Evolutionary conservation across 345 rosid genomes (phyloP), one percentile per base, ranked within the genome.

Genomic region (Gossypium anomalum): DNA sequence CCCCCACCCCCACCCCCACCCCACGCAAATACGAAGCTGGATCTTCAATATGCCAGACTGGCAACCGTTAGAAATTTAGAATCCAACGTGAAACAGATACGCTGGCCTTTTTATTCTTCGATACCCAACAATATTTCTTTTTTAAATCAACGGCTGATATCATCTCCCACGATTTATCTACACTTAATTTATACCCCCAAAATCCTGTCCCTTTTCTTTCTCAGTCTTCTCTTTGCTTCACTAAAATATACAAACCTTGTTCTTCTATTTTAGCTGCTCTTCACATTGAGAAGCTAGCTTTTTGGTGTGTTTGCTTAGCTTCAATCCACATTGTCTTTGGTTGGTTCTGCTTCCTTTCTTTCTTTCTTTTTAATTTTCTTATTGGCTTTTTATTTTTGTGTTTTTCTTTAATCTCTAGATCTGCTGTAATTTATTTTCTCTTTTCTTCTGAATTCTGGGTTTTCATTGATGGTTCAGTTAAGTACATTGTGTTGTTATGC

Each of bases 81-180:
- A 74, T 82, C 85, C 82, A 84, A 80, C 77, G 78, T 61, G 75
- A 56, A 13, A 53, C n/a, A n/a, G 60, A 56, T 56, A 13, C 60
- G 14, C 60, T 56, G 20, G 10, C 58, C 58, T 19, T n/a, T 53
- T 20, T 56, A 56, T 56, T 56, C 27, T 55, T 55, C 23, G 13
- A 8, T 56, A 10, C 60, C 72, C 2, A 2, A 17, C 3, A 47
- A 11, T 17, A 17, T n/a, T 22, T 20, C 41, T 23, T 12, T 23
- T 11, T 0, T 8, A 38, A 64, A 76, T 71, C 75, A 78, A 84
- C 87, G 87, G 89, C 22, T 75, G 62, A 63, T 68, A 78, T 81
- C 64, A 51, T 14, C 34, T 68, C 20, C 16, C 38, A 17, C 15
- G 59, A 5, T 52, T 52, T 52, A 16, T 52, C 7, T 16, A 52